These are phyloP conservation scores for Leccinum subrobustum DNA, from an alignment of 1,284 basidiomycete genomes.

Conservation along the genomic window DNA sequence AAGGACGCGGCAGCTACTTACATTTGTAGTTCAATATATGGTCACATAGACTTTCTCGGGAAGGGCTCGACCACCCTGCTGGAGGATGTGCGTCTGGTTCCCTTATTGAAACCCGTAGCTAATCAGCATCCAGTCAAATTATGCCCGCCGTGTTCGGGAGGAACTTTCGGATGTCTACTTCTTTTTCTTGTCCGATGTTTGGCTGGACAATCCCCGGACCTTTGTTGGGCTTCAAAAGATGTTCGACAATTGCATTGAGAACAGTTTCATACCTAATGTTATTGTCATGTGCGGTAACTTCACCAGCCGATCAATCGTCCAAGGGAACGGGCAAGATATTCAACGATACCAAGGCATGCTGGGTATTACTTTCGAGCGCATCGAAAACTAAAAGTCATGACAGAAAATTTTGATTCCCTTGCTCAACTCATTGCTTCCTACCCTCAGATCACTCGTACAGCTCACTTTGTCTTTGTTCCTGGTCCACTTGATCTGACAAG, in stretches of 20 bases:
- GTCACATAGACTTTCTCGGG: constrained; percentile 94
- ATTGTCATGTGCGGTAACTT: constrained; percentile 97
- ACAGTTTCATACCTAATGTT: constrained; percentile 80
- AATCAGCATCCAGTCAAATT: constrained; percentile 47
- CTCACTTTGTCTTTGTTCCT: constrained; percentile 93
- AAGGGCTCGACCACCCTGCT: constrained; percentile 86
- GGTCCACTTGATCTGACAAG: constrained; percentile 88
- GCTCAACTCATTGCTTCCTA: constrained; percentile 85
- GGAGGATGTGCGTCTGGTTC: constrained; percentile 74
- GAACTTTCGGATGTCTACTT: constrained; percentile 82
- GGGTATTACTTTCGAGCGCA: not conserved
- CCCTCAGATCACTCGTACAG: constrained; percentile 70
- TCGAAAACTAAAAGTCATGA: constrained; percentile 5
- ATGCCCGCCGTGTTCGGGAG: constrained; percentile 57
- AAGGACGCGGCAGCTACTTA: constrained; percentile 4
- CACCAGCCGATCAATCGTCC: constrained; percentile 75
- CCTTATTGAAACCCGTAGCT: constrained; percentile 1
- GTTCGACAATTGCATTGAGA: constrained; percentile 91
- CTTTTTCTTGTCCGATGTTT: constrained; percentile 93
- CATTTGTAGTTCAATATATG: constrained; percentile 74
- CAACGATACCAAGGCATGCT: constrained; percentile 78
- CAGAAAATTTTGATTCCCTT: constrained; percentile 85
- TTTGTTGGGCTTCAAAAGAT: constrained; percentile 78
- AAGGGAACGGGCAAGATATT: constrained; percentile 76
- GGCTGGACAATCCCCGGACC: constrained; percentile 89